These are phyloP conservation scores for Amorphotheca resinae DNA, from an alignment of 495 filamentous ascomycete species.

Conservation along the genomic window DNA sequence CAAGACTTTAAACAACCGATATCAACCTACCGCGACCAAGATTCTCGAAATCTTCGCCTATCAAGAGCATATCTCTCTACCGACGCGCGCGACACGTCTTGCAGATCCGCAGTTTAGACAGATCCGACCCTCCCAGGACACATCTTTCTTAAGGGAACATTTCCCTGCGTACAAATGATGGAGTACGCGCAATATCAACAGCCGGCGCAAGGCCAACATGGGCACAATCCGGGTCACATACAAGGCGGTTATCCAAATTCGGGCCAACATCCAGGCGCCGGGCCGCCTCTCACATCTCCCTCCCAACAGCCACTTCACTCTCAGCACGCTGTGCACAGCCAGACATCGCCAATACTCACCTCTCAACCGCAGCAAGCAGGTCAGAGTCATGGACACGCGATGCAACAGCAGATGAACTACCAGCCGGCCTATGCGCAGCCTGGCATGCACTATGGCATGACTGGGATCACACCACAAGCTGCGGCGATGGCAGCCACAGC, in stretches of 20 bases:
- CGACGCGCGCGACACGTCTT: no score
- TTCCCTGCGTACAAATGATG: slow-evolving; percentile 53
- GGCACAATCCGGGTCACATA: slow-evolving; percentile 37
- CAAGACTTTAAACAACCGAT: background rate
- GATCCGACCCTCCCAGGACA: background rate
- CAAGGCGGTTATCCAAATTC: slow-evolving; percentile 31
- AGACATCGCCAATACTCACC: slow-evolving; percentile 49
- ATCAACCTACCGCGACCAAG: background rate
- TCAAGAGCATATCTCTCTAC: background rate
- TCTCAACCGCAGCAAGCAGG: slow-evolving; percentile 43
- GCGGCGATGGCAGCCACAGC: slow-evolving; percentile 61
- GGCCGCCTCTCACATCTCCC: slow-evolving; percentile 42
- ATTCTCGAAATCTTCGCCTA: background rate
- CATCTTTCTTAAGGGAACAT: background rate
- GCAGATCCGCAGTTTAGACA: no score
- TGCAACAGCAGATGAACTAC: slow-evolving; percentile 41
- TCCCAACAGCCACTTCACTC: slow-evolving; percentile 41
- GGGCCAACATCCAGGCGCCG: slow-evolving; percentile 31
- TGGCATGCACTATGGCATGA: slow-evolving; percentile 49
- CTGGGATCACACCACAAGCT: slow-evolving; percentile 41
- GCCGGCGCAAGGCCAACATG: slow-evolving; percentile 44
- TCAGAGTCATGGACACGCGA: slow-evolving; percentile 40
- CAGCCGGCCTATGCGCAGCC: slow-evolving; percentile 41
- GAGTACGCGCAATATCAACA: slow-evolving; percentile 56
- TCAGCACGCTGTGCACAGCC: slow-evolving; percentile 40